A percentile compares a stretch with the other conserved stretches of the same genome.
Evolutionary conservation across 78 protist species (phyloP).

Genomic region (Cavenderia fasciculata): DNA sequence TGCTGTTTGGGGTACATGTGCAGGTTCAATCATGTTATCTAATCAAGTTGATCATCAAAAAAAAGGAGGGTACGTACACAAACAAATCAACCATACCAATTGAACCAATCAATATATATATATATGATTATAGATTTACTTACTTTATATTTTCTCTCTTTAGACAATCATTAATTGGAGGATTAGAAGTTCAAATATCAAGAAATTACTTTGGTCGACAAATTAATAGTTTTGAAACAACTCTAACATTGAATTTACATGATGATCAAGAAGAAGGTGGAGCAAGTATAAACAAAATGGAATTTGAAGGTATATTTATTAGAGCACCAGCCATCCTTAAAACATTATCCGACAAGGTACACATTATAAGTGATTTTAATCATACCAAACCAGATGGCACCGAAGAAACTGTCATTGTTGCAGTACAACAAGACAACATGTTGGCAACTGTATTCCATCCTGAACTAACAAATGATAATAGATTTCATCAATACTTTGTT

Average conservation of each 20-base stretch:
- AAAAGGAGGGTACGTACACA: slow-evolving; percentile 50
- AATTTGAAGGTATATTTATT: slow-evolving; percentile 50
- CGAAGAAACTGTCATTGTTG: slow-evolving; percentile 10
- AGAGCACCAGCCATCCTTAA: slow-evolving; percentile 70
- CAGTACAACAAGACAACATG: slow-evolving; percentile 49
- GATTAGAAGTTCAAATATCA: slow-evolving; percentile 51
- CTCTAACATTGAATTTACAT: background rate
- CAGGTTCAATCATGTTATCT: slow-evolving; percentile 83
- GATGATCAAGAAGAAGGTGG: background rate
- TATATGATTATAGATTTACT: no score
- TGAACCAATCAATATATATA: background rate
- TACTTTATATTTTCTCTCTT: background rate
- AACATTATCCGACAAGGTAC: background rate
- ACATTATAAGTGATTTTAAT: slow-evolving; percentile 10
- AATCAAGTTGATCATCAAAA: slow-evolving; percentile 48
- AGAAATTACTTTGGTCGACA: slow-evolving; percentile 91
- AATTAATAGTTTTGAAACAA: slow-evolving; percentile 77
- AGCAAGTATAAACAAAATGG: background rate
- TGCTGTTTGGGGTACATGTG: slow-evolving; percentile 86
- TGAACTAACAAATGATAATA: slow-evolving; percentile 78
- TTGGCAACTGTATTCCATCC: slow-evolving; percentile 86
- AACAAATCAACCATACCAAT: background rate
- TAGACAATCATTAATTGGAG: slow-evolving; percentile 82
- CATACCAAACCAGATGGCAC: slow-evolving; percentile 14
- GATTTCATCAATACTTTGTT: slow-evolving; percentile 82